phyloP scores from a whole-genome alignment of 2,329 filamentous ascomycete species.

The Biscogniauxia sp. region DNA sequence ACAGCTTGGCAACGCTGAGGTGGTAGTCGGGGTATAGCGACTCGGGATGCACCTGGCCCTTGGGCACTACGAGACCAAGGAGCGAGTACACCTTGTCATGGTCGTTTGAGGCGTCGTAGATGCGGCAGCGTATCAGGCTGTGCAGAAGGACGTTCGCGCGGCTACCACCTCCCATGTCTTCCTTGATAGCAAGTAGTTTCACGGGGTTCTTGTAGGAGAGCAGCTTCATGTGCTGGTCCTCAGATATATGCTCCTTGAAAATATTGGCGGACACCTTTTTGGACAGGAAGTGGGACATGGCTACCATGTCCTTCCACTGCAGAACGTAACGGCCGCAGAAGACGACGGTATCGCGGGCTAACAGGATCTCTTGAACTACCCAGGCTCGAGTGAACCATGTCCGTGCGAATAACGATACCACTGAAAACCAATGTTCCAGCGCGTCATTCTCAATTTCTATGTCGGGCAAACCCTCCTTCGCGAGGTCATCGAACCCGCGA shows the following conservation, averaged over 20 bases:
- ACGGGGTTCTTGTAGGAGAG: slow-evolving; percentile 21
- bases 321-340: slow-evolving; percentile 15
- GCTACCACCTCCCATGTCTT: neutral
- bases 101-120: slow-evolving; percentile 13
- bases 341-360: slow-evolving; percentile 10
- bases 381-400: slow-evolving; percentile 21
- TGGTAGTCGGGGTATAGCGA: slow-evolving; percentile 13
- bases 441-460: slow-evolving; percentile 8
- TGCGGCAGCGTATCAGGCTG: slow-evolving; percentile 20
- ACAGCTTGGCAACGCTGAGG: slow-evolving; percentile 9
- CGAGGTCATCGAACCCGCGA: slow-evolving; percentile 1
- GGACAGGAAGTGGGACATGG: slow-evolving; percentile 13
- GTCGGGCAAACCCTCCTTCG: neutral
- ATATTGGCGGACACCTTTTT: slow-evolving; percentile 11
- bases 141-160: slow-evolving; percentile 10
- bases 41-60: neutral
- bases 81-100: slow-evolving; percentile 21
- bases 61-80: slow-evolving; percentile 10
- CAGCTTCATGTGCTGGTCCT: neutral
- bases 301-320: slow-evolving; percentile 15
- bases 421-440: slow-evolving; percentile 11
- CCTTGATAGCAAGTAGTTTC: slow-evolving; percentile 16
- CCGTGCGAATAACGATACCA: slow-evolving; percentile 16
- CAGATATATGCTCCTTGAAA: slow-evolving; percentile 9
- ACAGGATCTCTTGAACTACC: slow-evolving; percentile 22